Evolutionary conservation across 202 grass and related monocot genomes (phyloP), one percentile per base, ranked within the genome.

Genomic region (Zoysia matrella): DNA sequence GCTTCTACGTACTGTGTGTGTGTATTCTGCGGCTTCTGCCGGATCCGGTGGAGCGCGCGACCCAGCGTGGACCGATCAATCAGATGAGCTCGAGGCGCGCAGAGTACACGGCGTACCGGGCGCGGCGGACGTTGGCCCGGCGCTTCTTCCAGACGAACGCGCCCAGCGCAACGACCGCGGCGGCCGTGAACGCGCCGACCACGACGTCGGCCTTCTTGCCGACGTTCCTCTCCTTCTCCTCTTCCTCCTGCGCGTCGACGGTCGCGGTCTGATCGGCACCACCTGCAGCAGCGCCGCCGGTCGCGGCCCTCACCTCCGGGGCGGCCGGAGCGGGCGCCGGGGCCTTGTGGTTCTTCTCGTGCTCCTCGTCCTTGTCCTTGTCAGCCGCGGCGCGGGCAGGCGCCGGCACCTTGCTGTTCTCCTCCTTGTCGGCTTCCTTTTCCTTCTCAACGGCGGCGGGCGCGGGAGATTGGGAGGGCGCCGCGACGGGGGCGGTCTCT

Each of bases 31-130:
- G 30, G 30, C 30, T 36, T 36, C 30, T 36, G 30, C 30, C 30
- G 30, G 30, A 36, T 36, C 30, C 30, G 30, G 30, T 36, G 30
- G 30, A 36, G 30, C 30, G 30, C 30, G 30, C 30, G 30, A 36
- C 30, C 30, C 30, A 36, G 30, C 30, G 30, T 36, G 30, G 30
- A 36, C 30, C 30, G 30, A 36, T 36, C 30, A 36, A 36, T 36
- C 30, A 36, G 30, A 36, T 1, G 30, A 36, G 30, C 30, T 36
- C 30, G 30, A 90, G 64, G 36, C 89, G 87, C 52, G 90, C 80
- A 7, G 82, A 82, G 90, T 95, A 93, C 7, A 88, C 86, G 50
- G 88, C 85, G 87, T 95, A 98, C 88, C 89, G 91, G 77, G 90
- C 91, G 39, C 90, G 82, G 43, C 85, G 90, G 89, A 95, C 87